phyloP scores from a whole-genome alignment of 2,329 filamentous ascomycete species.

The Arthrobotrys pseudoclavata region DNA sequence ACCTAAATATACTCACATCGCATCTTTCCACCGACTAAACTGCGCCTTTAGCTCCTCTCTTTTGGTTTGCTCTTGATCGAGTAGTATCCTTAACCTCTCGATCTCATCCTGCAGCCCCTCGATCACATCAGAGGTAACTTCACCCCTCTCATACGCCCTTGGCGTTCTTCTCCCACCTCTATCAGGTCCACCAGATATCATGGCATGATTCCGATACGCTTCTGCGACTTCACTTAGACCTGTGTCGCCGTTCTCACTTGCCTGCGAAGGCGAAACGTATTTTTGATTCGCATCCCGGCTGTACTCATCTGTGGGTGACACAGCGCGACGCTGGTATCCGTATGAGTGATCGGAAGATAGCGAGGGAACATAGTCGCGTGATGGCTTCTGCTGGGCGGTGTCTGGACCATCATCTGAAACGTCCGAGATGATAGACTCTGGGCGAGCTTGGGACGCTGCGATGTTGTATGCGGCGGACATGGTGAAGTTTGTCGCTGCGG shows the following conservation, averaged over 20 bases:
- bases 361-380: slow-evolving; percentile 55
- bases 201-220: slow-evolving; percentile 56
- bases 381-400: slow-evolving; percentile 27
- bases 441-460: slow-evolving; percentile 36
- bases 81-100: slow-evolving; percentile 41
- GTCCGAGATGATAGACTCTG: slow-evolving; percentile 55
- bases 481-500: slow-evolving; percentile 21
- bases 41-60: slow-evolving; percentile 45
- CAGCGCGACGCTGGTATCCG: slow-evolving; percentile 47
- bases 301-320: slow-evolving; percentile 36
- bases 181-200: slow-evolving; percentile 20
- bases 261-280: slow-evolving; percentile 40
- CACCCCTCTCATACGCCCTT: slow-evolving; percentile 53
- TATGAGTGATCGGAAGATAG: slow-evolving; percentile 43
- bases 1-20: slow-evolving; percentile 38
- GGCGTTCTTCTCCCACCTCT: slow-evolving; percentile 49
- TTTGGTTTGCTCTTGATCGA: slow-evolving; percentile 46
- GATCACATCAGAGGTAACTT: slow-evolving; percentile 57
- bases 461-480: slow-evolving; percentile 50
- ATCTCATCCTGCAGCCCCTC: slow-evolving; percentile 56
- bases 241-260: slow-evolving; percentile 51
- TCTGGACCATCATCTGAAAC: slow-evolving; percentile 49
- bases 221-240: slow-evolving; percentile 51
- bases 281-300: slow-evolving; percentile 17
- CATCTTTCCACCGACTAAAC: slow-evolving; percentile 49